A percentile compares a stretch with the other conserved stretches of the same genome.
These are phyloP conservation scores for Penicillium lagena DNA, from an alignment of 495 filamentous ascomycete genomes.

Conservation along the genomic window DNA sequence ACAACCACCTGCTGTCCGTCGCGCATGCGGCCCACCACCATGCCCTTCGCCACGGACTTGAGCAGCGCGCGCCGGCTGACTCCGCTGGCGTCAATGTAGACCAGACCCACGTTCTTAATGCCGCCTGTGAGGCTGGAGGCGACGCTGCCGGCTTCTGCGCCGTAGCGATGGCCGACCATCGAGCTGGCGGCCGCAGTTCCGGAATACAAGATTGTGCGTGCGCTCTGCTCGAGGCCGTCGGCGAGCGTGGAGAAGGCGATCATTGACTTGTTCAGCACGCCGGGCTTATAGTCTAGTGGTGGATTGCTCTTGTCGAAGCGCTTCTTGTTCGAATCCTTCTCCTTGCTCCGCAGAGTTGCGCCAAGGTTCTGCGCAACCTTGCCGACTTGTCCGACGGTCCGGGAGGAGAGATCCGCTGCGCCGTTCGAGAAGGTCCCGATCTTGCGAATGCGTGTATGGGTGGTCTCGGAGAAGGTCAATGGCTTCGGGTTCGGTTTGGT, in stretches of 20 bases:
- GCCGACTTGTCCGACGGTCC: constrained; percentile 77
- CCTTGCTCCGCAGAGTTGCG: constrained; percentile 56
- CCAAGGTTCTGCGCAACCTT: constrained; percentile 83
- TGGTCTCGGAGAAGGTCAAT: constrained; percentile 79
- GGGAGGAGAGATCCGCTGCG: constrained; percentile 72
- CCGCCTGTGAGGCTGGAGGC: constrained; percentile 70
- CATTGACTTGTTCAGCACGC: constrained; percentile 86
- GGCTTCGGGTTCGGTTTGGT: constrained; percentile 70
- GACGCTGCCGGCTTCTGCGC: constrained; percentile 71
- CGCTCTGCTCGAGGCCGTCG: constrained; percentile 84
- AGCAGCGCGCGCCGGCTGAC: constrained; percentile 84
- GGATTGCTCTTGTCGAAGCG: constrained; percentile 52
- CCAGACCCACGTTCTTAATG: constrained; percentile 90
- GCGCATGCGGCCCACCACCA: constrained; percentile 85
- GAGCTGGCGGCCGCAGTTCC: constrained; percentile 69
- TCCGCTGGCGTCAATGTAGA: constrained; percentile 95
- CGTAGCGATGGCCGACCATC: constrained; percentile 79
- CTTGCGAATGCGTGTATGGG: constrained; percentile 78
- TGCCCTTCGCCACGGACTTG: constrained; percentile 93
- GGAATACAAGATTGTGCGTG: constrained; percentile 65
- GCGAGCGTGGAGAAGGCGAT: constrained; percentile 95
- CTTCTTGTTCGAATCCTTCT: constrained; percentile 52
- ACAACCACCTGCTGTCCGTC: constrained; percentile 83
- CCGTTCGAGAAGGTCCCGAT: constrained; percentile 72
- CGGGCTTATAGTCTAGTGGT: constrained; percentile 71